Conservation (phyloP, 2,329 filamentous ascomycete species). For the Fusarium falciforme region DNA sequence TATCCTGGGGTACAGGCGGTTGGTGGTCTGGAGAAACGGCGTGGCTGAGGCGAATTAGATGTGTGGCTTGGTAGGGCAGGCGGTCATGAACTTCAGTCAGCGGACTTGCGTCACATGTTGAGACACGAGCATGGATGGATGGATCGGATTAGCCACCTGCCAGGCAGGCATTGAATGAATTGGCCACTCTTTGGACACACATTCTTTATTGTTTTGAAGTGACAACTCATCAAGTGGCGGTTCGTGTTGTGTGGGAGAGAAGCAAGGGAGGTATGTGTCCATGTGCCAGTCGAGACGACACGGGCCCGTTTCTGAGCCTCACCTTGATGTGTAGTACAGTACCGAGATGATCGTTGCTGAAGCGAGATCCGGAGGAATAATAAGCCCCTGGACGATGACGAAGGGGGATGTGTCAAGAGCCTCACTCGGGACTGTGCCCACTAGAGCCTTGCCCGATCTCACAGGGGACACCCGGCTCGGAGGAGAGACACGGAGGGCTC, state of each 20-base stretch:
- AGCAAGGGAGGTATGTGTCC: background rate
- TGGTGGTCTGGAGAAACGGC: background rate
- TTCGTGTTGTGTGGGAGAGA: background rate
- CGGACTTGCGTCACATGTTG: slow-evolving; percentile 34
- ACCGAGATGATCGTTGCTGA: slow-evolving; percentile 11
- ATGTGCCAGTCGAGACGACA: slow-evolving; percentile 14
- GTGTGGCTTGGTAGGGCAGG: slow-evolving; percentile 9
- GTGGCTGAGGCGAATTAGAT: slow-evolving; percentile 11
- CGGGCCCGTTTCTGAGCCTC: slow-evolving; percentile 11
- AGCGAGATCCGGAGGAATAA: slow-evolving; percentile 4
- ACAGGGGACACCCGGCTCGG: slow-evolving; percentile 9
- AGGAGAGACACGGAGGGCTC: slow-evolving; percentile 5
- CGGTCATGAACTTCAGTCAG: slow-evolving; percentile 31
- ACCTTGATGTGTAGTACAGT: background rate
- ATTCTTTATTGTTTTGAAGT: slow-evolving; percentile 7
- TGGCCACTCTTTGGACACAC: slow-evolving; percentile 1
- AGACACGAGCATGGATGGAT: slow-evolving; percentile 7
- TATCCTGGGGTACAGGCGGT: background rate
- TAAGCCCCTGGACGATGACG: slow-evolving; percentile 1
- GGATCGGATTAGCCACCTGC: slow-evolving; percentile 13
- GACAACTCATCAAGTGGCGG: slow-evolving; percentile 35
- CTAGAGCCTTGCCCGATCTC: background rate
- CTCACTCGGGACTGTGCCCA: slow-evolving; percentile 12
- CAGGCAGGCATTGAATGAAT: slow-evolving; percentile 5
- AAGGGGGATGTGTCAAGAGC: slow-evolving; percentile 7